Conservation (phyloP, 78 protist genomes). For the Isochrysis galbana region DNA sequence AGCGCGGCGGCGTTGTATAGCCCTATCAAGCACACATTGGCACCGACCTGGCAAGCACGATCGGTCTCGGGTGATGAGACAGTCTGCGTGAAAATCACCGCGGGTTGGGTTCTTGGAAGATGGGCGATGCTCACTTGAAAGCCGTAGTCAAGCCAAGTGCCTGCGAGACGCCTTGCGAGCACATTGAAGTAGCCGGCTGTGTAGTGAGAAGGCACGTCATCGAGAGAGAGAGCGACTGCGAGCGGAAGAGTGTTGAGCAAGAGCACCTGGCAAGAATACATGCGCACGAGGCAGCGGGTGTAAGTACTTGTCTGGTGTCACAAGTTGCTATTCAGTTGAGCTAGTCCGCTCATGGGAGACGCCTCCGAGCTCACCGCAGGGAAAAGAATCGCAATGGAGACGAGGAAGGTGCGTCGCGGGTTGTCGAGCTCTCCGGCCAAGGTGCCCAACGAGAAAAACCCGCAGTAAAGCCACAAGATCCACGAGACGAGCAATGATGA, state of each 20-base stretch:
- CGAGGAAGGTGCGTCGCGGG: conserved; percentile 2
- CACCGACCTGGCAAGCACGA: too few relatives aligned
- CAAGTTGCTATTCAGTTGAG: too few relatives aligned
- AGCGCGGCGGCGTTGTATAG: conserved; percentile 9
- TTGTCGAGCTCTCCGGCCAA: conserved; percentile 4
- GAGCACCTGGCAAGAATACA: too few relatives aligned
- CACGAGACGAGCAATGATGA: not conserved
- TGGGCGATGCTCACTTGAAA: not conserved
- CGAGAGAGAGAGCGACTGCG: not conserved
- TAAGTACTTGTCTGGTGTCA: too few relatives aligned
- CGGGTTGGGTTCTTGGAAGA: too few relatives aligned
- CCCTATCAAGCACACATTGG: conserved; percentile 8
- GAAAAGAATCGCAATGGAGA: not conserved
- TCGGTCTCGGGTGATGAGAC: too few relatives aligned
- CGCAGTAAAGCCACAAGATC: conserved; percentile 15
- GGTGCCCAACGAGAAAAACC: conserved; percentile 11
- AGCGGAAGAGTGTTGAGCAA: conserved; percentile 9
- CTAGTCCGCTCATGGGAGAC: too few relatives aligned
- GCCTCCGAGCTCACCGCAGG: too few relatives aligned
- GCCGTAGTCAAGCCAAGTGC: not conserved
- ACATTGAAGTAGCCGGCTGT: conserved; percentile 11
- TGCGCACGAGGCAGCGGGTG: too few relatives aligned
- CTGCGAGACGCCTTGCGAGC: not conserved
- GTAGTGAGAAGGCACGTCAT: not conserved
- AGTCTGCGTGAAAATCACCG: too few relatives aligned